A percentile compares a stretch with the other conserved stretches of the same genome.
These are phyloP conservation scores for Aquilaria yunnanensis DNA, from an alignment of 345 rosid genomes.

Conservation along the genomic window DNA sequence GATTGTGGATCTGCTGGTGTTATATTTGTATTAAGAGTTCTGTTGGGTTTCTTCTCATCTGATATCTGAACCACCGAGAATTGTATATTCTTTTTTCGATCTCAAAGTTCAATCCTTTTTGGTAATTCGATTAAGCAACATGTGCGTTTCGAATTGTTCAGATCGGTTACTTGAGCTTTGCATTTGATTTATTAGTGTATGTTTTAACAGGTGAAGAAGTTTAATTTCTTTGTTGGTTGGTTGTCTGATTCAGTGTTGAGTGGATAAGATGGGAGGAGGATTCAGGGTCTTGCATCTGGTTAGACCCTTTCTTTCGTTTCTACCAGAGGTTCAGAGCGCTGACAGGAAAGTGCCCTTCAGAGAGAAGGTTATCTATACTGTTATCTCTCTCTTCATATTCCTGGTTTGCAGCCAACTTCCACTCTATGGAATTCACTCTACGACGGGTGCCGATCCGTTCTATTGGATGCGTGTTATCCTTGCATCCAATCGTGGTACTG, in stretches of 20 bases:
- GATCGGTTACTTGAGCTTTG: too few relatives aligned
- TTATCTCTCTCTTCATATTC: conserved; percentile 56
- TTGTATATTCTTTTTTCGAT: too few relatives aligned
- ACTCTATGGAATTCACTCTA: conserved; percentile 66
- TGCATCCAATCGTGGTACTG: conserved; percentile 72
- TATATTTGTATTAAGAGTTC: too few relatives aligned
- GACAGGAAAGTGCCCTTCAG: conserved; percentile 31
- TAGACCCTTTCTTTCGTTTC: conserved; percentile 27
- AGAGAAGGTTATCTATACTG: conserved; percentile 52
- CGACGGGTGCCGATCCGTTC: conserved; percentile 70
- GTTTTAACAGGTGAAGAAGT: too few relatives aligned
- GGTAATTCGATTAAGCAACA: too few relatives aligned
- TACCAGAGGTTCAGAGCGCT: conserved; percentile 35
- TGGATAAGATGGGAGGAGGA: conserved; percentile 55
- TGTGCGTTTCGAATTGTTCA: too few relatives aligned
- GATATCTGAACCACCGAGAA: too few relatives aligned
- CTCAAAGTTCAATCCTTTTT: too few relatives aligned
- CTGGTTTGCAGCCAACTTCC: conserved; percentile 75
- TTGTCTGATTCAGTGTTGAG: neutral
- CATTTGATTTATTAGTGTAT: too few relatives aligned
- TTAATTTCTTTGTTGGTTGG: too few relatives aligned
- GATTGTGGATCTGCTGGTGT: too few relatives aligned
- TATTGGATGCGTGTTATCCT: conserved; percentile 82
- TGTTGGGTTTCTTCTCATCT: too few relatives aligned
- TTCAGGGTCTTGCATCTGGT: conserved; percentile 40